These are phyloP conservation scores for Dunaliella primolecta DNA, from an alignment of 139 green algal species.

Conservation along the genomic window DNA sequence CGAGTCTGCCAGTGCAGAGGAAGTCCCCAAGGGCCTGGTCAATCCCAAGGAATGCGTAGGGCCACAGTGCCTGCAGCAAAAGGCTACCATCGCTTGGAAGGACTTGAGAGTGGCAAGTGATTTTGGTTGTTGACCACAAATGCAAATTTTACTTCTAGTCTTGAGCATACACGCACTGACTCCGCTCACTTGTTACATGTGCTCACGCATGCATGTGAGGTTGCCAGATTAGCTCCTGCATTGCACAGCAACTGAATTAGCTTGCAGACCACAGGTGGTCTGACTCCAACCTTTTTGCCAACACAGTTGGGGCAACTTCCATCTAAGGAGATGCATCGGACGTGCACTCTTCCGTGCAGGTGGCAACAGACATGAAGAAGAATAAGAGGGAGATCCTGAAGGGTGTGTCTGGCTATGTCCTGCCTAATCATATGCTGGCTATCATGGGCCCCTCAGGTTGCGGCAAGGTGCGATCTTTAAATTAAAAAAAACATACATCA, in stretches of 20 bases:
- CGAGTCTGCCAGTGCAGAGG: too few relatives aligned
- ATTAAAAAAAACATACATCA: not conserved
- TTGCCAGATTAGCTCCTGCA: not conserved
- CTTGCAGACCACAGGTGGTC: not conserved
- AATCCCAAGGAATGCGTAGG: too few relatives aligned
- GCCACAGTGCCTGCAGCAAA: too few relatives aligned
- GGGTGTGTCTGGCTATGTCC: slow-evolving; percentile 19
- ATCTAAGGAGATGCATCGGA: not conserved
- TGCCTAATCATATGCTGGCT: slow-evolving; percentile 35
- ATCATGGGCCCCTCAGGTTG: slow-evolving; percentile 28
- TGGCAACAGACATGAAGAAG: slow-evolving; percentile 20
- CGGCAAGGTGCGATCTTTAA: slow-evolving; percentile 2
- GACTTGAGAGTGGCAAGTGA: not conserved
- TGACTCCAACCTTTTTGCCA: not conserved
- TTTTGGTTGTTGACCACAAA: not conserved
- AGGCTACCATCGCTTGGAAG: too few relatives aligned
- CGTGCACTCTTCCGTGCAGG: not conserved
- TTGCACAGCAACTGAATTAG: not conserved
- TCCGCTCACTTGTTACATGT: not conserved
- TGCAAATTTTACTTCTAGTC: not conserved
- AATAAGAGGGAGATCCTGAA: slow-evolving; percentile 18
- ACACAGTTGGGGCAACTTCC: not conserved
- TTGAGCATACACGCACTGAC: not conserved
- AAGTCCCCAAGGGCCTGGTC: too few relatives aligned
- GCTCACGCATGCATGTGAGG: too few relatives aligned